A percentile compares a stretch with the other conserved stretches of the same genome.
Evolutionary conservation across 164 flowering plant species (phyloP).

Genomic region (Saururus chinensis): DNA sequence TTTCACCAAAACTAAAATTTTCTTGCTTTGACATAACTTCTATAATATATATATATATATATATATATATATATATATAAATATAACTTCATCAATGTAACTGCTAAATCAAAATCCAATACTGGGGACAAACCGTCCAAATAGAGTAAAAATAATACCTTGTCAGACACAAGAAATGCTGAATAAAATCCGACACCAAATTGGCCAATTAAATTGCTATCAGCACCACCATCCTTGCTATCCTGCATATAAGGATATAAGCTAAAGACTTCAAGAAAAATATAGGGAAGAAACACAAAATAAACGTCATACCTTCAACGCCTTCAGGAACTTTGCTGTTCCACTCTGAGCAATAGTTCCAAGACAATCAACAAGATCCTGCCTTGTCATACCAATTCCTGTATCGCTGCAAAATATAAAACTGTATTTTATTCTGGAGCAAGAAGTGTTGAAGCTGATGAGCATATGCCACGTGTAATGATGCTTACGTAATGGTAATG

Average conservation of each 20-base stretch:
- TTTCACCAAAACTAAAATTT: neutral
- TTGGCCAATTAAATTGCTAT: conserved; percentile 93
- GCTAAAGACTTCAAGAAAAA: neutral
- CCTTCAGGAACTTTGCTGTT: conserved; percentile 86
- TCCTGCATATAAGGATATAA: conserved; percentile 39
- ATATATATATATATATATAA: no score
- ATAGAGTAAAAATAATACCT: conserved; percentile 27
- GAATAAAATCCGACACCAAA: conserved; percentile 99
- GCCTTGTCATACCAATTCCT: conserved; percentile 93
- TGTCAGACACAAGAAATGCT: conserved; percentile 83
- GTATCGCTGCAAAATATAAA: conserved; percentile 48
- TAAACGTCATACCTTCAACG: conserved; percentile 50
- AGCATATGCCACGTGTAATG: neutral
- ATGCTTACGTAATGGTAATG: conserved; percentile 64
- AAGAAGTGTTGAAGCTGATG: neutral
- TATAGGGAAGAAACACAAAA: no score
- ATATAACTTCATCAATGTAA: no score
- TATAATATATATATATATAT: no score
- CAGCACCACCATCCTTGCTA: conserved; percentile 82
- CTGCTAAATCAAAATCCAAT: no score
- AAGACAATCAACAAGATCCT: conserved; percentile 94
- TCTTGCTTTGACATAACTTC: neutral
- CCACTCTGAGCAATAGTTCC: conserved; percentile 99
- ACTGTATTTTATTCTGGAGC: neutral
- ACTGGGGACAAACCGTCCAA: neutral